phyloP scores from a whole-genome alignment of 495 filamentous ascomycete genomes.

The Amniculicola lignicola region DNA sequence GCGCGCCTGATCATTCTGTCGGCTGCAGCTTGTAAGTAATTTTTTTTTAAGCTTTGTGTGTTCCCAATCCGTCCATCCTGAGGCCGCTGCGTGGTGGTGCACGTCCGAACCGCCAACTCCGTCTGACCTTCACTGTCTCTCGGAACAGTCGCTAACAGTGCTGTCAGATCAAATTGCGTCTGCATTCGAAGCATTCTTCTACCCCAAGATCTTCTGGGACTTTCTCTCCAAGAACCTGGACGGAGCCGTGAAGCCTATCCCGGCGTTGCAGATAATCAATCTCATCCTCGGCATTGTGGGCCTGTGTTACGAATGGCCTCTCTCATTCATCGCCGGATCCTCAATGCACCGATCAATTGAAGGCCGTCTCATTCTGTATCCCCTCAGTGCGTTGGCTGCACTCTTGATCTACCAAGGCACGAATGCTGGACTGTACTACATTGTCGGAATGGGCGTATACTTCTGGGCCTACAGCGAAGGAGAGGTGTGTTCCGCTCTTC shows the following conservation, averaged over 20 bases:
- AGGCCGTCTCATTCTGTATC: constrained; percentile 76
- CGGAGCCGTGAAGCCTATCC: constrained; percentile 76
- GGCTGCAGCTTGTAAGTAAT: constrained; percentile 71
- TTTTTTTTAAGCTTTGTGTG: background rate
- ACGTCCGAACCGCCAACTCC: background rate
- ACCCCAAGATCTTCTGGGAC: constrained; percentile 99
- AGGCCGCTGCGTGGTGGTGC: background rate
- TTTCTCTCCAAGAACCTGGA: constrained; percentile 91
- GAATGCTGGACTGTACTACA: constrained; percentile 87
- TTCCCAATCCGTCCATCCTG: constrained; percentile 37
- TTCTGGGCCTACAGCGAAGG: constrained; percentile 98
- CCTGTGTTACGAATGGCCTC: constrained; percentile 88
- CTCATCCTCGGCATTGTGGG: constrained; percentile 81
- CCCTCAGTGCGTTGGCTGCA: constrained; percentile 70
- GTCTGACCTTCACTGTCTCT: too few species aligned
- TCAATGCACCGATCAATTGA: constrained; percentile 83
- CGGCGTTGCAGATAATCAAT: constrained; percentile 91
- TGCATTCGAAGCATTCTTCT: constrained; percentile 85
- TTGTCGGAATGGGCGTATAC: constrained; percentile 81
- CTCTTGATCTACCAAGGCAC: constrained; percentile 87
- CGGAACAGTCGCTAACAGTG: too few species aligned
- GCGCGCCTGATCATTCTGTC: constrained; percentile 87
- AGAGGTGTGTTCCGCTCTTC: constrained; percentile 58
- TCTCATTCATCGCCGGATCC: constrained; percentile 61
- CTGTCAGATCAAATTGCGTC: constrained; percentile 77